Percentiles rank a stretch among this genome's conserved stretches.
phyloP scores from a whole-genome alignment of 768 basidiomycete genomes.

The Pulveroboletus sp. region DNA sequence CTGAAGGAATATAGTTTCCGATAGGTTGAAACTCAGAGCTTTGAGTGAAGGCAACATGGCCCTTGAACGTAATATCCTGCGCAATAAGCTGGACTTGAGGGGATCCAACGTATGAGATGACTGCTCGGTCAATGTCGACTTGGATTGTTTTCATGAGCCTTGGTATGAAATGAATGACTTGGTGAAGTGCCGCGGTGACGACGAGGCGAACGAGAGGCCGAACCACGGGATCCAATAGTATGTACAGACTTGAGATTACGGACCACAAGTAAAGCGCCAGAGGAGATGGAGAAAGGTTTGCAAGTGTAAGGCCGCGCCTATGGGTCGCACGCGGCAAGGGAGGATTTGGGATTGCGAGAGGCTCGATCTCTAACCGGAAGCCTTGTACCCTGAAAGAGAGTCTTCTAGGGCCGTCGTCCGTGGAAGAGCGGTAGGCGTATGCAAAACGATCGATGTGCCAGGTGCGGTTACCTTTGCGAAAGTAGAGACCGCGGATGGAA shows the following conservation, averaged over 20 bases:
- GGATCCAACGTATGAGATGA: conserved; percentile 48
- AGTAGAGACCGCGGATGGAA: conserved; percentile 75
- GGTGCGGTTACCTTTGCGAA: conserved; percentile 51
- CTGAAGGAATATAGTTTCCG: conserved; percentile 12
- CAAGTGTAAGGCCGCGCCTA: conserved; percentile 43
- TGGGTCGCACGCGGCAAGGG: conserved; percentile 22
- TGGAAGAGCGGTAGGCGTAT: conserved; percentile 50
- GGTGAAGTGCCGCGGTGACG: conserved; percentile 53
- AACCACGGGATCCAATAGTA: conserved; percentile 53
- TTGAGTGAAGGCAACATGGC: conserved; percentile 54
- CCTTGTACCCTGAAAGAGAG: conserved; percentile 66
- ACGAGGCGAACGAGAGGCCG: conserved; percentile 59
- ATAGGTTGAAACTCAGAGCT: conserved; percentile 33
- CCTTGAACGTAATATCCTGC: conserved; percentile 50
- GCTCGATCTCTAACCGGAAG: conserved; percentile 48
- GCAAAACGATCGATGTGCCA: conserved; percentile 69
- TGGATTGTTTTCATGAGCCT: conserved; percentile 63
- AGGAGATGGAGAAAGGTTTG: conserved; percentile 37
- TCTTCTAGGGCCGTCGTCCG: conserved; percentile 47
- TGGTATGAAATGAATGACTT: conserved; percentile 66
- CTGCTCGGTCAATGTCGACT: conserved; percentile 60
- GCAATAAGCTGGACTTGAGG: conserved; percentile 52
- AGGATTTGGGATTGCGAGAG: conserved; percentile 15
- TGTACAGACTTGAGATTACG: conserved; percentile 35
- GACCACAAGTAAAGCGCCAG: conserved; percentile 34